phyloP scores from a whole-genome alignment of 495 filamentous ascomycete species.

The Aspergillus cavernicola region DNA sequence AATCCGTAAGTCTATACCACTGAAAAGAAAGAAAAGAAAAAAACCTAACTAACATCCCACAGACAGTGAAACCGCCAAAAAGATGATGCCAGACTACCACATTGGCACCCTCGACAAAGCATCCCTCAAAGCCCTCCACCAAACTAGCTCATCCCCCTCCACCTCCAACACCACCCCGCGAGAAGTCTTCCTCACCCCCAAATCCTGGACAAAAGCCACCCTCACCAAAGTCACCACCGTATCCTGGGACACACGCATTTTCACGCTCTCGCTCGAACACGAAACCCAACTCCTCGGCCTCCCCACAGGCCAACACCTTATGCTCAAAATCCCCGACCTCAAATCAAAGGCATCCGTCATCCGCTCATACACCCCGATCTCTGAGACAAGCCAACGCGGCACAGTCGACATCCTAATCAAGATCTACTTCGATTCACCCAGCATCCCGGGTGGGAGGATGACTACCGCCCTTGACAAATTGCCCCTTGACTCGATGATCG shows the following conservation, averaged over 20 bases:
- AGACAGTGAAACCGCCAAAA: constrained; percentile 91
- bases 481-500: constrained; percentile 63
- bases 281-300: constrained; percentile 68
- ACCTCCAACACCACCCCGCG: constrained; percentile 17
- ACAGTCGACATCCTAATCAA: constrained; percentile 76
- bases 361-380: constrained; percentile 86
- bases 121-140: constrained; percentile 52
- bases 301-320: constrained; percentile 84
- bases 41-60: constrained; percentile 6
- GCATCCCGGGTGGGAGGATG: constrained; percentile 73
- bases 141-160: not conserved
- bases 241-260: constrained; percentile 80
- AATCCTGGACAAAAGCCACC: constrained; percentile 65
- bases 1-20: constrained; percentile 64
- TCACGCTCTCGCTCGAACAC: constrained; percentile 77
- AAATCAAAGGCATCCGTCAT: constrained; percentile 64
- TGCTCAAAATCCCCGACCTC: constrained; percentile 76
- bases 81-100: constrained; percentile 87
- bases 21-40: not conserved
- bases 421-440: constrained; percentile 67
- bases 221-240: constrained; percentile 62
- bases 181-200: constrained; percentile 64
- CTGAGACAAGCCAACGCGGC: constrained; percentile 57
- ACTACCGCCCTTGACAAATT: constrained; percentile 74
- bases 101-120: constrained; percentile 69